Conservation (phyloP, 768 basidiomycete species). For the Hortiboletus campestris region DNA sequence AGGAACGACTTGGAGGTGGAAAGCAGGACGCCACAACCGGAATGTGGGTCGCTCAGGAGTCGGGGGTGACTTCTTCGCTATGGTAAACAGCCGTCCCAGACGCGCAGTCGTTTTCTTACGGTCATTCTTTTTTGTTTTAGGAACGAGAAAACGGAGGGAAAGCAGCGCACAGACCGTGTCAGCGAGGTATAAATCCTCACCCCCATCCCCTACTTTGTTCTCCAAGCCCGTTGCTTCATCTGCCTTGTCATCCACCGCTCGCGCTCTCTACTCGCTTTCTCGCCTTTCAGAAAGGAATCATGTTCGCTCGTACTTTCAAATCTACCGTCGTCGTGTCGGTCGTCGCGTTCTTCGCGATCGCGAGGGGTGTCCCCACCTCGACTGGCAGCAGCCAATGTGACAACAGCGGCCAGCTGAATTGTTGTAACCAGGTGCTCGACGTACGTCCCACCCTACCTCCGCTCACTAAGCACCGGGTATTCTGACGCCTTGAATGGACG, state of each 20-base stretch:
- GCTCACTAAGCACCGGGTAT: not conserved
- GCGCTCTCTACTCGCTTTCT: not conserved
- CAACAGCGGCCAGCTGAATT: slow-evolving; percentile 2
- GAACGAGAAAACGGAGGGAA: not conserved
- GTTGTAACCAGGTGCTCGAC: slow-evolving; percentile 1
- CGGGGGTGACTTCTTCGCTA: slow-evolving; percentile 1
- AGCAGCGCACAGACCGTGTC: slow-evolving; percentile 5
- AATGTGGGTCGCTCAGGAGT: not conserved
- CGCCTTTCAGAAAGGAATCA: not conserved
- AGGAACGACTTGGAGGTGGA: slow-evolving; percentile 1
- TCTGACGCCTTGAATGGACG: not conserved
- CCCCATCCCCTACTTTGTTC: not conserved
- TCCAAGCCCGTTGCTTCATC: not conserved
- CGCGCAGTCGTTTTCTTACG: not conserved
- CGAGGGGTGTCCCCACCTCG: not conserved
- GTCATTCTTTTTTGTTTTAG: not conserved
- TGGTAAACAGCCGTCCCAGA: slow-evolving; percentile 3
- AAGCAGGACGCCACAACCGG: slow-evolving; percentile 7
- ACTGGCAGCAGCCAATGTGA: slow-evolving; percentile 1
- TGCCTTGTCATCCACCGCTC: not conserved
- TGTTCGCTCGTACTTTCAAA: slow-evolving; percentile 13
- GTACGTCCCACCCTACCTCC: not conserved
- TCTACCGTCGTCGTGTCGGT: slow-evolving; percentile 10
- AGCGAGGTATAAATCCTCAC: slow-evolving; percentile 11
- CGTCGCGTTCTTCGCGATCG: slow-evolving; percentile 5